These are phyloP conservation scores for Cordyceps javanica DNA, from an alignment of 2,329 filamentous ascomycete genomes.

Conservation along the genomic window DNA sequence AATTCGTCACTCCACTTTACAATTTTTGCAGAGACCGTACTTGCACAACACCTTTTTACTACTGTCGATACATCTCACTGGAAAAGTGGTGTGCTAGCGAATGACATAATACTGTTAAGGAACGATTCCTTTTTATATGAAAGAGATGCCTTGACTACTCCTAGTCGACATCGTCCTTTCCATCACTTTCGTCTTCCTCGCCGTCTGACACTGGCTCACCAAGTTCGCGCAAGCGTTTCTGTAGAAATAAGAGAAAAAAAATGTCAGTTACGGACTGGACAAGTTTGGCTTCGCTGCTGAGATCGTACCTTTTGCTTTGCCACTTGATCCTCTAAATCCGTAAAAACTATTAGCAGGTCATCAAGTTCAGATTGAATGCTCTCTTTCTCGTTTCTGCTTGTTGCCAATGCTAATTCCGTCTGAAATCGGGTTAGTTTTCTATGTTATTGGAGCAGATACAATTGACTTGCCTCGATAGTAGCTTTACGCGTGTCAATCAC, in stretches of 20 bases:
- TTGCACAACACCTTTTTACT: not conserved
- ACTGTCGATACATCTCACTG: too few species aligned
- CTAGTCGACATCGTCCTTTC: conserved; percentile 47
- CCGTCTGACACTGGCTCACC: conserved; percentile 69
- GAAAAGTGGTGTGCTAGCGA: not conserved
- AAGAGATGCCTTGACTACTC: conserved; percentile 14
- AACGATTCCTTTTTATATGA: not conserved
- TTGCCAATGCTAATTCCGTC: conserved; percentile 25
- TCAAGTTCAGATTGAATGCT: conserved; percentile 68
- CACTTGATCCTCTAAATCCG: conserved; percentile 72
- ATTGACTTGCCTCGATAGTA: conserved; percentile 21
- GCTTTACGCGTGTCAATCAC: conserved; percentile 19
- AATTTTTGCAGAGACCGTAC: not conserved
- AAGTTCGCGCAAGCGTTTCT: conserved; percentile 57
- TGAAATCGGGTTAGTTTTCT: conserved; percentile 16
- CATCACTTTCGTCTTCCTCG: conserved; percentile 60
- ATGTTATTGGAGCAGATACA: not conserved
- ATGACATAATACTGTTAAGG: too few species aligned
- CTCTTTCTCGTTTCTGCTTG: conserved; percentile 56
- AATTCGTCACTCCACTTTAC: conserved; percentile 10
- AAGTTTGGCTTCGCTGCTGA: not conserved
- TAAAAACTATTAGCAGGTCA: conserved; percentile 75
- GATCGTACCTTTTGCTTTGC: conserved; percentile 63
- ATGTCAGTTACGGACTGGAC: not conserved
- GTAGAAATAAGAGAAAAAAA: not conserved